A percentile compares a stretch with the other conserved stretches of the same genome.
These are phyloP conservation scores for Galeopsis tetrahit DNA, from an alignment of 257 asterid genomes.

Conservation along the genomic window DNA sequence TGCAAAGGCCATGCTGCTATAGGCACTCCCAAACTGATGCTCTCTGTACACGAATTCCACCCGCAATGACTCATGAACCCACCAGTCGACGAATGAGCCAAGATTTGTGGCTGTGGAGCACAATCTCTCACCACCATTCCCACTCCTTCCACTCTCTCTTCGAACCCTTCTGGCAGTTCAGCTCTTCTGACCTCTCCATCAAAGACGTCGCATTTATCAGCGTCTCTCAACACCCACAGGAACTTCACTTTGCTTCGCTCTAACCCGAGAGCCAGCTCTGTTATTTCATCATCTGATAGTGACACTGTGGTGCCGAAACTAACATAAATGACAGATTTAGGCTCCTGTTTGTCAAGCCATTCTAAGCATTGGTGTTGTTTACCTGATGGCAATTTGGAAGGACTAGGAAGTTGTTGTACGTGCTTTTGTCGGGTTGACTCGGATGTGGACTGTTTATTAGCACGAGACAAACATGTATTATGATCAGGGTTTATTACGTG, in stretches of 20 bases:
- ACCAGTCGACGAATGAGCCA: constrained; percentile 6
- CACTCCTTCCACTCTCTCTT: constrained; percentile 15
- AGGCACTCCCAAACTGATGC: constrained; percentile 43
- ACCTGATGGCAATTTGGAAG: background rate
- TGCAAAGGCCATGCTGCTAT: constrained; percentile 54
- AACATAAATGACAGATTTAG: constrained; percentile 28
- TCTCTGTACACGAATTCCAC: no score
- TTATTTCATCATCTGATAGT: constrained; percentile 25
- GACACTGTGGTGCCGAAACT: constrained; percentile 39
- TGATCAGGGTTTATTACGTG: no score
- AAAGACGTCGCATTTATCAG: constrained; percentile 42
- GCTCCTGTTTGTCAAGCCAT: constrained; percentile 40
- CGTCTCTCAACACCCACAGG: constrained; percentile 51
- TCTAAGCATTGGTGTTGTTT: constrained; percentile 28
- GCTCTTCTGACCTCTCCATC: constrained; percentile 34
- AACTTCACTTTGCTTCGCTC: constrained; percentile 40
- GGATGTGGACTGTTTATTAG: no score
- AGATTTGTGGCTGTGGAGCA: constrained; percentile 46
- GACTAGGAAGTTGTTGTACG: constrained; percentile 1
- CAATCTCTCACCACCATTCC: constrained; percentile 50
- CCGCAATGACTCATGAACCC: no score
- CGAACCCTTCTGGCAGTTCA: constrained; percentile 22
- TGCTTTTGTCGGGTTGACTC: no score
- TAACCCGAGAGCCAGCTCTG: constrained; percentile 34
- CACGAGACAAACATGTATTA: no score